Evolutionary conservation across 305 asterid genomes (phyloP), one percentile per base, ranked within the genome.

Genomic region (Fraxinus greggii): DNA sequence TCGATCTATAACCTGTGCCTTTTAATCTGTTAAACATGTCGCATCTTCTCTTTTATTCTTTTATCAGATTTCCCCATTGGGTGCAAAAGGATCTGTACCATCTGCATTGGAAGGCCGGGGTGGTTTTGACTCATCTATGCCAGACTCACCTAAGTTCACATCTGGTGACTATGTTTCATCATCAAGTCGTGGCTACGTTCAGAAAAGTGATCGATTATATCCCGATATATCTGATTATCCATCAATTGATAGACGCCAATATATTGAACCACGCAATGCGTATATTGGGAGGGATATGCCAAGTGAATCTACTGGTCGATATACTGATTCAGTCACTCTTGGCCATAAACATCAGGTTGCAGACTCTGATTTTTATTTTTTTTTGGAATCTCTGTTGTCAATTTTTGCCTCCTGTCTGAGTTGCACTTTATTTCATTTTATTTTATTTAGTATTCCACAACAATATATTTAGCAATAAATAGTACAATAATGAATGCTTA

Each of bases 301-400:
- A 9, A 91, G 84, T 84, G 99, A 97, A 84, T 85, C 95, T 72
- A 79, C 92, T 78, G 84, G 86, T 86, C 93, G 98, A 80, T 97
- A 89, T 89, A 81, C 89, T 38, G 98, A 94, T 82, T 83, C 94
- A 78, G 88, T 84, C 70, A 33, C 94, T 83, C 89, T 90, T 88
- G 89, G 92, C 81, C 90, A 84, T 84, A 92, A 94, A 79, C 97
- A 91, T 83, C 99, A 93, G 98, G 99, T 81, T 76, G 84, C 48
- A 77, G 70, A 35, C 35, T 80, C 67, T 45, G 33, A n/a, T n/a
- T 51, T 51, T 0, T n/a, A n/a, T n/a, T n/a, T 48, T 17, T 90
- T 40, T 56, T 84, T 45, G 36, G 33, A 40, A 76, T 79, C 40
- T 79, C 75, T 72, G 77, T 31, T 65, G 77, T 40, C 61, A 32